These are phyloP conservation scores for Globisporangium viniferum DNA, from an alignment of 352 stramenopile species.

Conservation along the genomic window DNA sequence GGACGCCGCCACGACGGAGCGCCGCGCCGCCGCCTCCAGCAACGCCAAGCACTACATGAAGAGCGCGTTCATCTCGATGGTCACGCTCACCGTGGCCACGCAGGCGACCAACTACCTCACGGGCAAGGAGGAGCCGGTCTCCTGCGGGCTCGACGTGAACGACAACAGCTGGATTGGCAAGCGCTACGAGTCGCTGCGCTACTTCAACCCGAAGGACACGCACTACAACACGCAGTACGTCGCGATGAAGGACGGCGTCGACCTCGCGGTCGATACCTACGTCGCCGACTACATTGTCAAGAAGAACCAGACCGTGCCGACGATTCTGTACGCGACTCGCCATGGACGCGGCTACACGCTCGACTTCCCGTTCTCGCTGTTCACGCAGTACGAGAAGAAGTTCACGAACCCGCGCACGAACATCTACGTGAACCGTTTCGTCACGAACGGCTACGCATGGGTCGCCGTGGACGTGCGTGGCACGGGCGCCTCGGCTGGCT, in stretches of 20 bases:
- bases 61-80: conserved; percentile 74
- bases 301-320: conserved; percentile 56
- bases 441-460: conserved; percentile 75
- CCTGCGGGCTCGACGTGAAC: conserved; percentile 58
- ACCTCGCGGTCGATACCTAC: conserved; percentile 76
- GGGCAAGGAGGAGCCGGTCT: conserved; percentile 56
- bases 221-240: conserved; percentile 76
- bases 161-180: conserved; percentile 70
- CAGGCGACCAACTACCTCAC: conserved; percentile 54
- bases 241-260: conserved; percentile 57
- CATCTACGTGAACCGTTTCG: conserved; percentile 68
- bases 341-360: conserved; percentile 78
- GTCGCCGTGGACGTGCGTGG: conserved; percentile 74
- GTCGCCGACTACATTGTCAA: conserved; percentile 61
- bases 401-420: conserved; percentile 82
- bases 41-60: conserved; percentile 74
- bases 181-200: conserved; percentile 69
- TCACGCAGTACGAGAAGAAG: conserved; percentile 59
- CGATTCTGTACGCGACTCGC: conserved; percentile 69
- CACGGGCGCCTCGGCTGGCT: conserved; percentile 65
- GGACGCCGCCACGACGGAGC: conserved; percentile 19
- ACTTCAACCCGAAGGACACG: conserved; percentile 75
- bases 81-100: conserved; percentile 59
- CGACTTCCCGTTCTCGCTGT: conserved; percentile 77
- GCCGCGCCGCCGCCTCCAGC: conserved; percentile 19